phyloP scores from a whole-genome alignment of 1,284 basidiomycete genomes.

The Pisolithus thermaeus region DNA sequence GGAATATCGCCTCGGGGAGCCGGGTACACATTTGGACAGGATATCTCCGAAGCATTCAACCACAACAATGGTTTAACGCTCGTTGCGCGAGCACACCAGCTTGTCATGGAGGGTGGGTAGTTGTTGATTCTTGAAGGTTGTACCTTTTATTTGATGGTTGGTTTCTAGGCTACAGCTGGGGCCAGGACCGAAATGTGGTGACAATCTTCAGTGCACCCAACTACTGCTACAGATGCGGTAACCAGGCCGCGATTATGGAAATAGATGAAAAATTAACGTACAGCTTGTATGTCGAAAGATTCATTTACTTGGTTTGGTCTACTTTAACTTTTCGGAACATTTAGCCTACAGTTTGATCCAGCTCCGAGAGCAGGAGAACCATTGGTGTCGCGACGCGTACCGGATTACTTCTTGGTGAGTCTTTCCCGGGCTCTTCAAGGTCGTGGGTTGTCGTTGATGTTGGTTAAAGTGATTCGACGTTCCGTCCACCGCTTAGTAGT shows the following conservation, averaged over 20 bases:
- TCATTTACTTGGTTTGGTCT: slow-evolving; percentile 1
- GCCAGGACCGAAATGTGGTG: slow-evolving; percentile 99
- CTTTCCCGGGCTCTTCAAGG: neutral
- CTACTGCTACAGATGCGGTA: slow-evolving; percentile 99
- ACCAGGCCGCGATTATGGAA: slow-evolving; percentile 99
- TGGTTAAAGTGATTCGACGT: slow-evolving; percentile 17
- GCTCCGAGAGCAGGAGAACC: slow-evolving; percentile 98
- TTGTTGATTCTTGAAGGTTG: neutral
- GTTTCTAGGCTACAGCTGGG: slow-evolving; percentile 82
- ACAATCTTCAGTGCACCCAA: slow-evolving; percentile 99
- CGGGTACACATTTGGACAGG: slow-evolving; percentile 98
- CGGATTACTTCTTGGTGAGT: slow-evolving; percentile 91
- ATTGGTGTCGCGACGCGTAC: slow-evolving; percentile 95
- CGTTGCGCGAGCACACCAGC: slow-evolving; percentile 92
- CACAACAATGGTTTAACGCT: slow-evolving; percentile 98
- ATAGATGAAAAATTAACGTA: slow-evolving; percentile 98
- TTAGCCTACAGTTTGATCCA: slow-evolving; percentile 98
- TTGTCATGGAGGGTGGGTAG: slow-evolving; percentile 92
- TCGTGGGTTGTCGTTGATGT: slow-evolving; percentile 1
- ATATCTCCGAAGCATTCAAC: slow-evolving; percentile 97
- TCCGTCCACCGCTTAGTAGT: slow-evolving; percentile 8
- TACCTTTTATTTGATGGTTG: slow-evolving; percentile 4
- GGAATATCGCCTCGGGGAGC: slow-evolving; percentile 98
- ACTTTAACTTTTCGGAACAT: slow-evolving; percentile 5
- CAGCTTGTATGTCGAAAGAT: slow-evolving; percentile 63